Evolutionary conservation across 768 basidiomycete species (phyloP).

Genomic region (Termitomyces eurrhizus): DNA sequence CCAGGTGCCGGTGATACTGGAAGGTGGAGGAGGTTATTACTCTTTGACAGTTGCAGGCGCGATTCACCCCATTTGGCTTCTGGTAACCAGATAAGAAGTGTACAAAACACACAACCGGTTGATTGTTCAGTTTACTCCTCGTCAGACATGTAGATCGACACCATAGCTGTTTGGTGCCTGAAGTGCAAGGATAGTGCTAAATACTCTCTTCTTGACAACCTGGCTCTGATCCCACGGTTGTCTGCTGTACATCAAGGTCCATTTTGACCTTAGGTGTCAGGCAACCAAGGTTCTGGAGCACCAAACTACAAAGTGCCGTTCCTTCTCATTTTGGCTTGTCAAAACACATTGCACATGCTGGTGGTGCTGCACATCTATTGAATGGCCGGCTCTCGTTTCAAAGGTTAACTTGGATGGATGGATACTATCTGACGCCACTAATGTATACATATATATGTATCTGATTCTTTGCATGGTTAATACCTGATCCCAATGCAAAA

Average conservation of each 20-base stretch:
- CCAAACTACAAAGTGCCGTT: neutral
- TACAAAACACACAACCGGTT: neutral
- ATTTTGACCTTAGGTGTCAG: neutral
- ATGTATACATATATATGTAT: no score
- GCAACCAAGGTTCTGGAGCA: neutral
- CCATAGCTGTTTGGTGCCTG: neutral
- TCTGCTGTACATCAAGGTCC: neutral
- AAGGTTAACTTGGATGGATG: no score
- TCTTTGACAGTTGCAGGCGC: no score
- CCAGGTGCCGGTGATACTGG: neutral
- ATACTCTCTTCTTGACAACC: neutral
- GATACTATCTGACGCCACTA: no score
- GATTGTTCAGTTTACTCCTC: neutral
- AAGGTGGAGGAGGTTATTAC: neutral
- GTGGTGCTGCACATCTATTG: no score
- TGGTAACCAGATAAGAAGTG: no score
- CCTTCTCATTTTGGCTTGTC: neutral
- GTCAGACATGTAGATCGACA: neutral
- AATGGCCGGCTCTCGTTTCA: no score
- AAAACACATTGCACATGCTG: no score
- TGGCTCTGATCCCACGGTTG: neutral
- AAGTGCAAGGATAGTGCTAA: no score
- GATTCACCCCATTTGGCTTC: neutral
- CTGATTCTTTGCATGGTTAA: no score
- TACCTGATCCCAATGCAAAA: no score